Conservation (phyloP, 2,329 filamentous ascomycete genomes). For the Fusarium sp. region DNA sequence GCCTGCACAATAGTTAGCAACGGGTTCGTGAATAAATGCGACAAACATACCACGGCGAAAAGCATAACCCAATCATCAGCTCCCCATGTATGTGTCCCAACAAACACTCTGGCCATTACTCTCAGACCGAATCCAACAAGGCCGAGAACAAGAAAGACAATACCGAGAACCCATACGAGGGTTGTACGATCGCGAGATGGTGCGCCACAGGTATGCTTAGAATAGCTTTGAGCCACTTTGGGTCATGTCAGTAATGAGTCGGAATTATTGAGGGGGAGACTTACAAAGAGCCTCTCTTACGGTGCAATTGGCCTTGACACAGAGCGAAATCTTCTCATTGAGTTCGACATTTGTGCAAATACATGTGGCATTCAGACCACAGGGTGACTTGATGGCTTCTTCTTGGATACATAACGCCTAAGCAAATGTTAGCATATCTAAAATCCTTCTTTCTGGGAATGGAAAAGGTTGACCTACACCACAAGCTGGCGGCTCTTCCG, state of each 20-base stretch:
- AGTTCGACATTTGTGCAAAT: conserved; percentile 22
- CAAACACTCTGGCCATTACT: conserved; percentile 18
- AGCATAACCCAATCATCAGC: conserved; percentile 24
- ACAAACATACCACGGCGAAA: conserved; percentile 15
- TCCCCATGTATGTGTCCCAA: conserved; percentile 14
- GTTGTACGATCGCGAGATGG: conserved; percentile 16
- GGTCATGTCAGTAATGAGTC: neutral
- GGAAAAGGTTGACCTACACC: conserved; percentile 1
- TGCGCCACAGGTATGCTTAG: conserved; percentile 13
- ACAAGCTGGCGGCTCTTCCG: conserved; percentile 25
- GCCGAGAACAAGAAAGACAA: conserved; percentile 3
- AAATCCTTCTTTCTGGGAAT: neutral
- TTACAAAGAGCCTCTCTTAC: conserved; percentile 7
- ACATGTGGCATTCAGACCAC: conserved; percentile 10
- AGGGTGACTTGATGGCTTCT: conserved; percentile 11
- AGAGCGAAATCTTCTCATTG: conserved; percentile 10
- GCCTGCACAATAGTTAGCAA: neutral
- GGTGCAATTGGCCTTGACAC: conserved; percentile 3
- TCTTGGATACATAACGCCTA: conserved; percentile 6
- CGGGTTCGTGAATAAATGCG: no score
- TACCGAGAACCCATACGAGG: conserved; percentile 3
- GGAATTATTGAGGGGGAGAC: neutral
- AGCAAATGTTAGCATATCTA: neutral
- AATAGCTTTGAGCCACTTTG: conserved; percentile 13
- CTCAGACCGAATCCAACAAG: conserved; percentile 10